phyloP scores from a whole-genome alignment of 176 grass and related monocot species.

The Carex parvula region DNA sequence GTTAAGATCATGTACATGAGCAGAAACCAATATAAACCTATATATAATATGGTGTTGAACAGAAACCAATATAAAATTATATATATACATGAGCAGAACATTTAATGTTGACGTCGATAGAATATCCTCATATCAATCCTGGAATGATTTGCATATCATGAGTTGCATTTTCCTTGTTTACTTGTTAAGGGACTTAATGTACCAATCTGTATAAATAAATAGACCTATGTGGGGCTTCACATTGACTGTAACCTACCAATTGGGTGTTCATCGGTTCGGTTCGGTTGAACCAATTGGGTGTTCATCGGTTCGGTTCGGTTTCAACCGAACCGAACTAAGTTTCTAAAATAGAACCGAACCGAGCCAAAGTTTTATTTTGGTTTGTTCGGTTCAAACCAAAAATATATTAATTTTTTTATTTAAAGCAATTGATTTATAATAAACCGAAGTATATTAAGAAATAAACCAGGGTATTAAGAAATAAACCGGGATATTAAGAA shows the following conservation, averaged over 20 bases:
- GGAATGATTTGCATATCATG: not conserved
- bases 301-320: too few relatives aligned
- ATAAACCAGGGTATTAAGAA: too few relatives aligned
- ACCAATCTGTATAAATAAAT: slow-evolving; percentile 33
- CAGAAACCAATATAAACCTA: not conserved
- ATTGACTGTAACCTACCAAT: slow-evolving; percentile 1
- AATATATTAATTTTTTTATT: too few relatives aligned
- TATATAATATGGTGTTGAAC: slow-evolving; percentile 10
- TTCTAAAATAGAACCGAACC: too few relatives aligned
- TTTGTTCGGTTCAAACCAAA: too few relatives aligned
- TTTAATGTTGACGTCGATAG: not conserved
- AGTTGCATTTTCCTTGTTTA: not conserved
- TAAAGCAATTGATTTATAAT: too few relatives aligned
- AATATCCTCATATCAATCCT: not conserved
- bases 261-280: too few relatives aligned
- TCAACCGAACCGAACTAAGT: too few relatives aligned
- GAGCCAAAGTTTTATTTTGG: too few relatives aligned
- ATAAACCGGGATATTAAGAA: too few relatives aligned
- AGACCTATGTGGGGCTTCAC: slow-evolving; percentile 19
- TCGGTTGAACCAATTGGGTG: not conserved
- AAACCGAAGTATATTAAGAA: too few relatives aligned
- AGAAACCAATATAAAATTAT: not conserved
- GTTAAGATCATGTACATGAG: slow-evolving; percentile 9
- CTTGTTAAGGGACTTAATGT: slow-evolving; percentile 24
- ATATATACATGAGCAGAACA: not conserved